These are phyloP conservation scores for Bremia lactucae DNA, from an alignment of 352 stramenopile species.

Conservation along the genomic window DNA sequence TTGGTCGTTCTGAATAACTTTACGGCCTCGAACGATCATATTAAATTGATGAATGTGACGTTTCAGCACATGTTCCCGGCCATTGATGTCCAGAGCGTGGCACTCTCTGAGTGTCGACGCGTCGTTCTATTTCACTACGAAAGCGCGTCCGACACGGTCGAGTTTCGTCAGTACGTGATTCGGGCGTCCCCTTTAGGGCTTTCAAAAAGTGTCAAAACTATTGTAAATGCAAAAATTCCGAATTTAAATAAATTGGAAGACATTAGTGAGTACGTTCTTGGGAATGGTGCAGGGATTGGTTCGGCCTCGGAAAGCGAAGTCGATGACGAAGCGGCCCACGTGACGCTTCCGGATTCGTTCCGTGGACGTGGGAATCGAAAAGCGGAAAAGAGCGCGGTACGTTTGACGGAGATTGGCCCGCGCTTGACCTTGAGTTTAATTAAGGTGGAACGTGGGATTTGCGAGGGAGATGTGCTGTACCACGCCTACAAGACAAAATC, in stretches of 20 bases:
- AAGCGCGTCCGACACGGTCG: constrained; percentile 85
- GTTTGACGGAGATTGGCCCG: constrained; percentile 93
- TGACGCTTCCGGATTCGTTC: constrained; percentile 90
- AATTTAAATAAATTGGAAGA: constrained; percentile 92
- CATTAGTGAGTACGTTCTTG: constrained; percentile 93
- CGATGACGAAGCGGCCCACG: constrained; percentile 89
- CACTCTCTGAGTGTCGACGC: constrained; percentile 90
- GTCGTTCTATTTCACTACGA: constrained; percentile 97
- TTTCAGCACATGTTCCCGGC: constrained; percentile 99
- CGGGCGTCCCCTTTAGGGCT: constrained; percentile 90
- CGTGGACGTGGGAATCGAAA: constrained; percentile 87
- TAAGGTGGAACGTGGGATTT: constrained; percentile 95
- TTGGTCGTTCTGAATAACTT: constrained; percentile 99
- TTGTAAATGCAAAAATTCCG: constrained; percentile 89
- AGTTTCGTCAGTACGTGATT: constrained; percentile 97
- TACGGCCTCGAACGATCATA: constrained; percentile 79
- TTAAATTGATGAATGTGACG: constrained; percentile 94
- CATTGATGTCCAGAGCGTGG: constrained; percentile 95
- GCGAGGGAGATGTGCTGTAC: constrained; percentile 94
- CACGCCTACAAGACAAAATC: constrained; percentile 90
- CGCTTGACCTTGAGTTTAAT: constrained; percentile 90
- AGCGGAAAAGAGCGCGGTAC: constrained; percentile 88
- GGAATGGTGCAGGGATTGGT: constrained; percentile 60
- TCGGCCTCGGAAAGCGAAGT: constrained; percentile 90
- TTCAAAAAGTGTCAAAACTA: constrained; percentile 82